These are phyloP conservation scores for Spizellomyces sp. DNA, from an alignment of 192 early-diverging fungal genomes.

Conservation along the genomic window DNA sequence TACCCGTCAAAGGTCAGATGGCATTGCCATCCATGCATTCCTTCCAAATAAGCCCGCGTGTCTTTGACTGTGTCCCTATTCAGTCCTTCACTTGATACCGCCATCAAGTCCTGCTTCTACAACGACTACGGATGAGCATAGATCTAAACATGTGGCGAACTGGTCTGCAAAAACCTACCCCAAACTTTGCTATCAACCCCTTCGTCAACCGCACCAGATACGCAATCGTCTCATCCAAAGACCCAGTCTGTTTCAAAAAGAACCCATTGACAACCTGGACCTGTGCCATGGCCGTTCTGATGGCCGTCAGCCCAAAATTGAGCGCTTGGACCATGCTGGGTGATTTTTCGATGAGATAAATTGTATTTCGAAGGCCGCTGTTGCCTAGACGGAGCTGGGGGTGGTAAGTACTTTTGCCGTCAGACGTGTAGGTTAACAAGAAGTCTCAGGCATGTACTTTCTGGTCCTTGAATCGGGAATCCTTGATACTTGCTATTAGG, in stretches of 20 bases:
- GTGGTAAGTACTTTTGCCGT: no score
- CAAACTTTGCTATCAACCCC: not conserved
- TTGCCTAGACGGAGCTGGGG: constrained; percentile 67
- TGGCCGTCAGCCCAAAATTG: constrained; percentile 58
- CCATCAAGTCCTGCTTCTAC: no score
- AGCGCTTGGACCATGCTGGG: constrained; percentile 26
- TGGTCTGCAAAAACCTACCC: not conserved
- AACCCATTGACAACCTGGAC: constrained; percentile 80
- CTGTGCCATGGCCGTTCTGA: constrained; percentile 74
- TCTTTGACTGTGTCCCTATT: constrained; percentile 18
- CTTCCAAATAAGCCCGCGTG: constrained; percentile 22
- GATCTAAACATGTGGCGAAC: no score
- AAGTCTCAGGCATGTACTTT: constrained; percentile 57
- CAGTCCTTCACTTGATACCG: no score
- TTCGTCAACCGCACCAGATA: constrained; percentile 62
- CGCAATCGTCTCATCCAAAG: constrained; percentile 80
- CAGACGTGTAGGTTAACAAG: not conserved
- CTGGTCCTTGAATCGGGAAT: constrained; percentile 92
- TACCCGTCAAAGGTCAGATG: constrained; percentile 72
- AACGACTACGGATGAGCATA: no score
- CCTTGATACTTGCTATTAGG: constrained; percentile 86
- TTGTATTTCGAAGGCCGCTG: constrained; percentile 71
- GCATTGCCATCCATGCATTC: constrained; percentile 23
- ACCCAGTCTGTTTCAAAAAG: constrained; percentile 75
- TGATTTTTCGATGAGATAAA: constrained; percentile 87